Evolutionary conservation across 257 asterid species (phyloP), one percentile per base, ranked within the genome.

Genomic region (Solanum virginianum): DNA sequence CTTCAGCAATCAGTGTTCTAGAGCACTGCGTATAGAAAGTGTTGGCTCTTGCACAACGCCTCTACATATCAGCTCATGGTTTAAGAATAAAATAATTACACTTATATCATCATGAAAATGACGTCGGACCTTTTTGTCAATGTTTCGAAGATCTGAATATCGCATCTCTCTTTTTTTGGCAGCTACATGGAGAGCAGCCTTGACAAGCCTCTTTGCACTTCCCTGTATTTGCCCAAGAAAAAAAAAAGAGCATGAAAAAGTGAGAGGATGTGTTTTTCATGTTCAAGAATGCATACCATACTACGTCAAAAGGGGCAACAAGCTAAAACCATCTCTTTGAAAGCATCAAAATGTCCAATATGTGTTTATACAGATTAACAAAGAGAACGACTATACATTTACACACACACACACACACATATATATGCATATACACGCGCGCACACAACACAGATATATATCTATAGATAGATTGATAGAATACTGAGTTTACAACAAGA

Each of bases 91-190:
- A 82, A 88, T 88, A 54, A 88, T 88, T 41, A 88, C 91, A 36
- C 88, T 86, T 74, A 88, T 88, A 69, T 88, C 91, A 59, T 88
- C 91, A 14, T 88, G 91, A 29, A 88, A 88, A 85, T 88, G 87
- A 51, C 89, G 91, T 43, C 91, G 85, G 77, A 86, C 91, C 83
- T 88, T 88, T 83, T 83, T 87, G 85, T 85, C 91, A 32, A 88
- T 88, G 68, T 62, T 82, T 39, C 55, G 63, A 54, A 88, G 91
- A 49, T 88, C 91, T 8, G 91, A 81, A 66, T 84, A 88, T 17
- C 91, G 81, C 88, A 88, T 86, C 88, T 88, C 91, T 70, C 91
- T 68, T 80, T 88, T 88, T 82, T 88, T 86, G n/a, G 91, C 91
- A 17, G 91, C 91, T 86, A 85, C 87, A 7, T 88, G 91, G 49